Base-by-base conservation (phyloP, 352 stramenopile species). In the Pythium brachiatum region DNA sequence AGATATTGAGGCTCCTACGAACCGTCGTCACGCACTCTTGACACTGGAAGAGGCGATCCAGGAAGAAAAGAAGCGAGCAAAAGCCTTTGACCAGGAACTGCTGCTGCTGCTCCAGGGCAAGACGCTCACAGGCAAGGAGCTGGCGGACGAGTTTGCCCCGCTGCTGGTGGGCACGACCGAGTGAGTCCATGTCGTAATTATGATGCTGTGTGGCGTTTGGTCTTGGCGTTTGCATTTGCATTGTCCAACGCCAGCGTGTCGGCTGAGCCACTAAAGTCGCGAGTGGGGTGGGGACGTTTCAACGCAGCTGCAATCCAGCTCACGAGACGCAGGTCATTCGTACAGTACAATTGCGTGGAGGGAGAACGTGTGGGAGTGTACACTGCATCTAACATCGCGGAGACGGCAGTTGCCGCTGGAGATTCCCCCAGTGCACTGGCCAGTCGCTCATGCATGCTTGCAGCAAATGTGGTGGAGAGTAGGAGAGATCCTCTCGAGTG, bases 81-180 rank as follows among this genome's bases (percentile, higher is more conserved):
- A 60, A 3, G 72, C 66, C 3, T 90, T 90, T 39, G 67, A 79
- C 34, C 55, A 79, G 26, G 70, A 85, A 53, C 66, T 90, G 25
- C 55, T 90, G 43, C 68, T 69, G 62, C 78, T 83, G 66, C 70
- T 90, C 20, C 81, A 84, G 53, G 76, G 79, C 50, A 79, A 78
- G 60, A 82, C 76, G 9, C 60, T 82, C 46, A 83, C 79, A 18
- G 79, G 79, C 6, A 81, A 77, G 44, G 59, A 66, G 7, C 59
- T 88, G 3, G 63, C 74, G 20, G 79, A 84, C 32, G 76, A 88
- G 43, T 88, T 81, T 58, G 31, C 58, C 2, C 31, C 73, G 20
- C 51, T 79, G 48, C 39, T 59, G 18, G 48, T 25, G 21, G 50
- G 44, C 15, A 52, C 15, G 4, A 16, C 36, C 36, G 23, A 25